Base-by-base conservation (phyloP, 1,139 yeast species). In the Nematodospora anomalae region DNA sequence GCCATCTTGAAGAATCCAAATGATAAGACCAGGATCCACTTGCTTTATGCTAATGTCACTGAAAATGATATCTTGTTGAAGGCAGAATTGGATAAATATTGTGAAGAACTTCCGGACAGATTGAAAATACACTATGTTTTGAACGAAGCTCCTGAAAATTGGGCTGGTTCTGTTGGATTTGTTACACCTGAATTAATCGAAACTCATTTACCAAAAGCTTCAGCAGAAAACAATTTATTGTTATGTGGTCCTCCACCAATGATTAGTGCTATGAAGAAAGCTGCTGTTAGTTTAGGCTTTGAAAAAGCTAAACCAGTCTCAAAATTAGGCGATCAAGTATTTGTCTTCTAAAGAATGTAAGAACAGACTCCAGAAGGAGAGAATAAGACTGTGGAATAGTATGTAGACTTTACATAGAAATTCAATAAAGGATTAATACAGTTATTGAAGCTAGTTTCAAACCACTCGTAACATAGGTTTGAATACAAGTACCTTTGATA, bases 211-310 rank as follows among this genome's bases (percentile, higher is more conserved):
- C 78, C 86, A 47, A 73, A 77, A 45, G 70, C 83, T 36, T 67
- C 77, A 46, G 79, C 68, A 47, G 72, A 79, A 52, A 70, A 82
- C 59, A 80, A 86, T 64, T 75, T 86, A 47, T 83, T 89, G 60
- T 82, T 86, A 50, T 88, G 97, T 71, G 98, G 96, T 50, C 95
- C 96, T 39, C 92, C 94, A 55, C 86, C 88, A 37, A 70, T 88
- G 67, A 79, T 82, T 74, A 73, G 85, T 50, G 84, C 96, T 49
- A 61, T 89, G 74, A 90, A 89, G 72, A 89, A 83, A 71, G 86
- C 85, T 36, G 89, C 95, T 26, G 75, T 74, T 35, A 67, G 71
- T 15, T 74, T 90, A 50, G 97, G 97, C 14, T 94, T 67, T 64
- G 76, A 77, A 37, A 89, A 88, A 76, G 90, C 97, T 41, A 84